Base-by-base conservation (phyloP, 2,329 filamentous ascomycete species). In the Colletotrichum sp. region DNA sequence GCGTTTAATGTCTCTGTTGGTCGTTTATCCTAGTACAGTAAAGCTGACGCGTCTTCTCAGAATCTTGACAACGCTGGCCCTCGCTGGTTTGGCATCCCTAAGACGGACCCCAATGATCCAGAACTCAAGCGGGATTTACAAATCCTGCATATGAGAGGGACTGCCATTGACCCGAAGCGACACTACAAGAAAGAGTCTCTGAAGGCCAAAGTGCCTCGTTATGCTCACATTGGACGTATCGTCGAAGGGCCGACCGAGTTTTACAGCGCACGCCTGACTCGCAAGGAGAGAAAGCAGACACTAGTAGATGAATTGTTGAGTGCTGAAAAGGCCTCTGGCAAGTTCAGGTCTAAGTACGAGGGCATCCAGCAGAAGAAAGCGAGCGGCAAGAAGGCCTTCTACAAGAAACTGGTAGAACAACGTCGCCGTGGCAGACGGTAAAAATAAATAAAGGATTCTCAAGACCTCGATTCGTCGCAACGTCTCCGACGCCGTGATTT, bases 51-150 rank as follows among this genome's bases (percentile, higher is more conserved):
- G n/a, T 64, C 18, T 32, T 30, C 30, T 34, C 34, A 76, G 74
- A 55, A 34, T 60, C 83, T 84, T 70, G 82, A 88, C 73, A 94
- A 93, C 77, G 94, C 96, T 67, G 97, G 96, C 60, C 85, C 92
- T 18, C 89, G 94, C 74, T 99, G 96, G 96, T 99, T 94, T 86
- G 91, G 98, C 80, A 89, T 99, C 70, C 96, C 96, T 7, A 93
- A 93, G 81, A 98, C 96, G 30, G 89, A 95, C 67, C 92, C 95
- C 10, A 98, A 96, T 28, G 89, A 95, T 66, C 92, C 95, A 14
- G 93, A 98, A 81, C 89, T 98, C 77, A 98, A 96, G 85, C 91
- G 95, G 79, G 96, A 99, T 83, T 89, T 98, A 67, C 96, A 98
- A 84, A 88, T 99, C 13, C 88, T 99, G 75, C 93, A 95, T 78